Percentiles rank a stretch among this genome's conserved stretches.
Evolutionary conservation across 2,329 filamentous ascomycete species (phyloP).

Genomic region (Fusarium sp.): DNA sequence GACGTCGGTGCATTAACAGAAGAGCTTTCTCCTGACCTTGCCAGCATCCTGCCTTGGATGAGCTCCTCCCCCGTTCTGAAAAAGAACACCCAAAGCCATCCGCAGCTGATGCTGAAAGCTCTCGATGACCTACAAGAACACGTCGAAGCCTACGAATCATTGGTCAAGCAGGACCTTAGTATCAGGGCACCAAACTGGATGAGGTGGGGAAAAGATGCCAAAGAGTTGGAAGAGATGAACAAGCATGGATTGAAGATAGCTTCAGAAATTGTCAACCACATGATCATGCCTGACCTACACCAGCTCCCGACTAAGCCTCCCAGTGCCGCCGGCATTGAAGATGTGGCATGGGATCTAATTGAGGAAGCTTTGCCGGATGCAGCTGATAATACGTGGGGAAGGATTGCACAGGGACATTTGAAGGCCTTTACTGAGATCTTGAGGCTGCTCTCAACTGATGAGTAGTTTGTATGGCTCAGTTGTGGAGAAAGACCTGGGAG

Average conservation of each 20-base stretch:
- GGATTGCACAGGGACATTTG: conserved; percentile 46
- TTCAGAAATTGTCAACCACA: conserved; percentile 43
- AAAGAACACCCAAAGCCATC: conserved; percentile 1
- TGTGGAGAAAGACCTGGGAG: background rate
- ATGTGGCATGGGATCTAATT: conserved; percentile 53
- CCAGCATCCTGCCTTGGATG: conserved; percentile 39
- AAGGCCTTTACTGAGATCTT: conserved; percentile 44
- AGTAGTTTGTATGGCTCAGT: background rate
- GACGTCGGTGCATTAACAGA: conserved; percentile 1
- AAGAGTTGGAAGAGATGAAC: conserved; percentile 49
- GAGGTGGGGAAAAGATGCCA: conserved; percentile 53
- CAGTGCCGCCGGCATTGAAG: conserved; percentile 47
- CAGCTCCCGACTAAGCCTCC: conserved; percentile 7
- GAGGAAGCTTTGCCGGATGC: conserved; percentile 41
- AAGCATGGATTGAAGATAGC: conserved; percentile 43
- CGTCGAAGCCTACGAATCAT: conserved; percentile 42
- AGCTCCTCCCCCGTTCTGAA: background rate
- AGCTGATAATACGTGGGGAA: conserved; percentile 51
- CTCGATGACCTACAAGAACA: conserved; percentile 41
- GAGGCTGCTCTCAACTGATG: conserved; percentile 39
- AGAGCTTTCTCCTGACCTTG: conserved; percentile 24
- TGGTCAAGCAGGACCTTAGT: conserved; percentile 32
- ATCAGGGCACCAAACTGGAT: conserved; percentile 47
- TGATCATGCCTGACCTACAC: conserved; percentile 46
- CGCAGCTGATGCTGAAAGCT: conserved; percentile 22